Evolutionary conservation across 2,329 filamentous ascomycete genomes (phyloP).

Genomic region (Alternaria angustiovoidea): DNA sequence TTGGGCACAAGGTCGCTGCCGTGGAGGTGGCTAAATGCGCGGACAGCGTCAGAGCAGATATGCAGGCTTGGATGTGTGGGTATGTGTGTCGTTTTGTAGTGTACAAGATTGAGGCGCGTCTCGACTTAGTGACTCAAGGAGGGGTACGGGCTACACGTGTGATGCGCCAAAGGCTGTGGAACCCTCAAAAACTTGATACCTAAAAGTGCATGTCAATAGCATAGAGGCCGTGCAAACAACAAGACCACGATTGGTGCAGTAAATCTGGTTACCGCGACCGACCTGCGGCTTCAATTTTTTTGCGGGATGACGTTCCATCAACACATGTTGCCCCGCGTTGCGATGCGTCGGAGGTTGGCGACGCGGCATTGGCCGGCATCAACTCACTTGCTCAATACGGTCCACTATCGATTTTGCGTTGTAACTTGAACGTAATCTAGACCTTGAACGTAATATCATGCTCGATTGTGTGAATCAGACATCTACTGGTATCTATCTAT

Average conservation of each 20-base stretch:
- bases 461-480: not conserved
- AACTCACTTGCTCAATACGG: not conserved
- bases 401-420: not conserved
- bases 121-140: slow-evolving; percentile 35
- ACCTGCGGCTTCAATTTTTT: slow-evolving; percentile 4
- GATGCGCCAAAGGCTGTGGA: slow-evolving; percentile 30
- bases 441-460: not conserved
- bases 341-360: not conserved
- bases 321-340: slow-evolving; percentile 3
- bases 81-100: slow-evolving; percentile 44
- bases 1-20: slow-evolving; percentile 27
- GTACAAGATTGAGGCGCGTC: slow-evolving; percentile 29
- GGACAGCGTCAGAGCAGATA: slow-evolving; percentile 21
- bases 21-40: slow-evolving; percentile 24
- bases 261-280: not conserved
- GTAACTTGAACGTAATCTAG: not conserved
- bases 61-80: slow-evolving; percentile 27
- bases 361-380: slow-evolving; percentile 4
- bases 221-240: not conserved
- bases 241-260: slow-evolving; percentile 4
- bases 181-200: not conserved
- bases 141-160: slow-evolving; percentile 36
- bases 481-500: not conserved
- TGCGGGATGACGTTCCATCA: slow-evolving; percentile 9
- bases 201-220: not conserved